Evolutionary conservation across 2,329 filamentous ascomycete genomes (phyloP).

Genomic region (Chrysoporthe puriensis): DNA sequence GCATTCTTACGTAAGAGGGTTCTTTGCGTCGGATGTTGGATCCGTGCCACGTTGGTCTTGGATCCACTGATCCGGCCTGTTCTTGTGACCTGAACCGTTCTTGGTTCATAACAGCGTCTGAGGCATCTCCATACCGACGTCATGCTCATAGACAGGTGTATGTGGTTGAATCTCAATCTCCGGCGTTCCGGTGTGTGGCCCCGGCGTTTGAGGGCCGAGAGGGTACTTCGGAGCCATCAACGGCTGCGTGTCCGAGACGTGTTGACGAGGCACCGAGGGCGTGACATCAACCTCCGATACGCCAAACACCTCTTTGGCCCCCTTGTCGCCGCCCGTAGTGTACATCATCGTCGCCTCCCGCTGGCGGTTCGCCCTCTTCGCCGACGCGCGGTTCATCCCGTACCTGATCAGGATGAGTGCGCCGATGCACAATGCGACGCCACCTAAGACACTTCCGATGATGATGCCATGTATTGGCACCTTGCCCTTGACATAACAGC

Average conservation of each 20-base stretch:
- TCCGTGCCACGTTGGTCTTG: too few species aligned
- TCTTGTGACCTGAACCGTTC: too few species aligned
- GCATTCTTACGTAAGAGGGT: too few species aligned
- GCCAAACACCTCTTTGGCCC: neutral
- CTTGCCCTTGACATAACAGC: conserved; percentile 45
- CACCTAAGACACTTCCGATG: conserved; percentile 52
- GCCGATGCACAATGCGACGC: neutral
- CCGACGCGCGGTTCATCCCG: neutral
- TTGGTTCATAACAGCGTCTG: too few species aligned
- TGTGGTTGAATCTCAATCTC: neutral
- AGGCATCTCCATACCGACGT: neutral
- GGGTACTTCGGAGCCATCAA: neutral
- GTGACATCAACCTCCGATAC: neutral
- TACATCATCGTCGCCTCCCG: neutral
- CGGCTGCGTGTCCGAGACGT: neutral
- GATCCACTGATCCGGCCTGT: too few species aligned
- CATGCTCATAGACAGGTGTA: neutral
- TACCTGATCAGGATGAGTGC: neutral
- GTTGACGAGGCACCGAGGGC: neutral
- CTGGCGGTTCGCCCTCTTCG: neutral
- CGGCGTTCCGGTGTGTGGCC: neutral
- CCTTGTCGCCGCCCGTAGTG: neutral
- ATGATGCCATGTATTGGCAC: conserved; percentile 51
- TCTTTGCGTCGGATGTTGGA: too few species aligned
- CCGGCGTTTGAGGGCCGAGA: neutral